phyloP scores from a whole-genome alignment of 805 yeast species.

The Sugiyamaella floridensis region DNA sequence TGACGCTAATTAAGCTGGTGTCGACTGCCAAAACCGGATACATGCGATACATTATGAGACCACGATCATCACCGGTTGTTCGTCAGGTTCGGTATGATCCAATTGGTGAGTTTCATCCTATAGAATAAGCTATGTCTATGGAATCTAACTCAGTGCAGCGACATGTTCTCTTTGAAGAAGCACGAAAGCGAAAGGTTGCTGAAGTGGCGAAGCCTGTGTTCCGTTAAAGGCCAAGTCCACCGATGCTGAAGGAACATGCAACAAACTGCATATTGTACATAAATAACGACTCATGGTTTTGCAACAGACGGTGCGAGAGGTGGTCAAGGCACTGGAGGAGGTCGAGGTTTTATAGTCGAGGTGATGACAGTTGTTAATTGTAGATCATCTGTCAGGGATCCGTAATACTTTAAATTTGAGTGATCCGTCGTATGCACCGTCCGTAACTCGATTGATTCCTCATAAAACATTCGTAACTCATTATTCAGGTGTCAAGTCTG shows the following conservation, averaged over 20 bases:
- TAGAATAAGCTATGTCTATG: background rate
- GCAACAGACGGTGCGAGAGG: too few species aligned
- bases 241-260: background rate
- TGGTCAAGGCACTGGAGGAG: too few species aligned
- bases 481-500: too few species aligned
- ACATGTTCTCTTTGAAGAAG: conserved; percentile 85
- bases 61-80: conserved; percentile 73
- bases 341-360: too few species aligned
- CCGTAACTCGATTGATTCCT: too few species aligned
- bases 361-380: too few species aligned
- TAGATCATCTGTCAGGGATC: too few species aligned
- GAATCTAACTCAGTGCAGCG: conserved; percentile 49
- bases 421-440: too few species aligned
- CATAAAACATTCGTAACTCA: too few species aligned
- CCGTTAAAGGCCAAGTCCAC: conserved; percentile 12
- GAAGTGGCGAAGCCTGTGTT: conserved; percentile 23
- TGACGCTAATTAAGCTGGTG: conserved; percentile 74
- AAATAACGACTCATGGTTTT: background rate
- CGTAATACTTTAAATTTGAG: too few species aligned
- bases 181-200: conserved; percentile 72
- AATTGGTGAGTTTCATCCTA: conserved; percentile 32
- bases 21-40: conserved; percentile 90
- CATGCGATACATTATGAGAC: conserved; percentile 70
- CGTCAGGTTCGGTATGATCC: conserved; percentile 86
- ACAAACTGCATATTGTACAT: background rate